A percentile compares a stretch with the other conserved stretches of the same genome.
Evolutionary conservation across 1,139 yeast species (phyloP).

Genomic region (Taphrina pruni): DNA sequence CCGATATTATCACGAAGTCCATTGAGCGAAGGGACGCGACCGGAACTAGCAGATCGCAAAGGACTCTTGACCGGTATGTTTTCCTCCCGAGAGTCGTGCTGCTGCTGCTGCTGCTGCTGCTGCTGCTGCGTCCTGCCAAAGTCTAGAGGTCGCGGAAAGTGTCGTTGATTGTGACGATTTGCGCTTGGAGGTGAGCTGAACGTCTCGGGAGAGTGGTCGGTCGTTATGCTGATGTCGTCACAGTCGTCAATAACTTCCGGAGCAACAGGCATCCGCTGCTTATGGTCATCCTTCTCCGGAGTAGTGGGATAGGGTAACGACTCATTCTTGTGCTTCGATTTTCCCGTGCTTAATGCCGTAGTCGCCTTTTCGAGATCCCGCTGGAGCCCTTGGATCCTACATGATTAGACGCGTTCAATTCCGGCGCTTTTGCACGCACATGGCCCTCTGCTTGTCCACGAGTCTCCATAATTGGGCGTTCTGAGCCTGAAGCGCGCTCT

Average conservation of each 20-base stretch:
- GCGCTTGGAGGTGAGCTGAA: conserved; percentile 10
- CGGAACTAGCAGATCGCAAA: conserved; percentile 3
- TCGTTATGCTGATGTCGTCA: conserved; percentile 18
- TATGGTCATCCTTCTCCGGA: conserved; percentile 3
- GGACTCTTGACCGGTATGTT: conserved; percentile 15
- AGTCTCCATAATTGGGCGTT: conserved; percentile 50
- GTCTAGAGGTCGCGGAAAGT: neutral
- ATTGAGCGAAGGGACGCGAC: neutral
- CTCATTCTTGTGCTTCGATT: conserved; percentile 28
- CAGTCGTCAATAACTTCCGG: conserved; percentile 22
- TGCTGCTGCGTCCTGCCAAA: neutral
- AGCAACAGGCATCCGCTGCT: conserved; percentile 6
- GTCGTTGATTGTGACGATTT: neutral
- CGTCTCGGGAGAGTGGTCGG: conserved; percentile 22
- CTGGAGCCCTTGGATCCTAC: conserved; percentile 49
- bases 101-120: neutral
- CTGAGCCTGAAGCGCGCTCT: conserved; percentile 44
- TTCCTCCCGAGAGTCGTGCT: neutral
- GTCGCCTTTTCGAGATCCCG: conserved; percentile 48
- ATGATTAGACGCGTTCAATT: neutral
- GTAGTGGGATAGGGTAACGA: conserved; percentile 20
- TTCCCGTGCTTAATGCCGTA: conserved; percentile 46
- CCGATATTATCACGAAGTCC: neutral
- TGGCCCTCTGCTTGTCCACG: conserved; percentile 50
- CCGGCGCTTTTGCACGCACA: conserved; percentile 37